Base-by-base conservation (phyloP, 2,329 filamentous ascomycete genomes). In the Calycina marina region DNA sequence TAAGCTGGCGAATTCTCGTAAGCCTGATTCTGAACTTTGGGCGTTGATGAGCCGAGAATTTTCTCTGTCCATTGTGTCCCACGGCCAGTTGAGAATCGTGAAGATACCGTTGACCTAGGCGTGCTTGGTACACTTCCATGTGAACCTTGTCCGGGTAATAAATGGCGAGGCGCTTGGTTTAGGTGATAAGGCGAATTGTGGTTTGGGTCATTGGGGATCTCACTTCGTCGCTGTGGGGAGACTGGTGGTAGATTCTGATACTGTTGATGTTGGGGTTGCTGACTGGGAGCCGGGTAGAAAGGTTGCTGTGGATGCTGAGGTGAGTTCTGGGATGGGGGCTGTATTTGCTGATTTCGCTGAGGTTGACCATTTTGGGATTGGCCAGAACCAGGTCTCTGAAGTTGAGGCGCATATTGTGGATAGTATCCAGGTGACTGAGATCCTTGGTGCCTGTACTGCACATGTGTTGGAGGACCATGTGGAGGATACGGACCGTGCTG, bases 31-130 rank as follows among this genome's bases (percentile, higher is more conserved):
- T 58, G 28, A 55, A 50, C 9, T 47, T 51, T 16, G 43, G 72
- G 72, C 2, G 72, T 77, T 4, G 69, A 69, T 22, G 20, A 22
- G 4, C 69, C 66, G 1, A 69, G 72, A 5, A 67, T 63, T 4
- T 58, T 61, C 11, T 65, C 56, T 2, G 60, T 67, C 72, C 72
- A 77, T 45, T 65, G 67, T 0, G 72, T 77, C 27, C 67, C 69
- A 28, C 39, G 48, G 11, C 51, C 51, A 24, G 50, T 54, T 14
- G 38, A 44, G 20, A 37, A 35, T 4, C 18, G 40, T 11, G 33
- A 32, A 4, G 16, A 18, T 12, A 31, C 34, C 9, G 38, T 38
- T 6, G 38, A 35, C 5, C 46, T 31, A 6, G 50, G 50, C 4
- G 50, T 52, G 31, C 43, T 41, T 12, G 49, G 48, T 16, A 40